Percentiles rank a stretch among this genome's conserved stretches.
Conservation (phyloP, 163 green algal species). For the Chloroidium sp. region DNA sequence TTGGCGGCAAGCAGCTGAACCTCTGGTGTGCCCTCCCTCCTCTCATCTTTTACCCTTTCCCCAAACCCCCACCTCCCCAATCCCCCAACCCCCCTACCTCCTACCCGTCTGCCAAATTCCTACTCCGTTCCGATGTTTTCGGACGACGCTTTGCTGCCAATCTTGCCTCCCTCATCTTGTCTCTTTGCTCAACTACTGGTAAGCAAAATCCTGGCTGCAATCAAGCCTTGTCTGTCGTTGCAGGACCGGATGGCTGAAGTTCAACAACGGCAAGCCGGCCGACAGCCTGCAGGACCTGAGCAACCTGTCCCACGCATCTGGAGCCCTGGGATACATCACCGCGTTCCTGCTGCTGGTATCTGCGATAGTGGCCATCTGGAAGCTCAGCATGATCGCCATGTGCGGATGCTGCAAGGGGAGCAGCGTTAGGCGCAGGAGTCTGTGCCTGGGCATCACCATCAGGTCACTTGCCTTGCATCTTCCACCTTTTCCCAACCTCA, state of each 20-base stretch:
- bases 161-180: too few species aligned
- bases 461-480: too few species aligned
- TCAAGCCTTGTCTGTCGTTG: not conserved
- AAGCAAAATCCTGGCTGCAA: too few species aligned
- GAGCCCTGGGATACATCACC: not conserved
- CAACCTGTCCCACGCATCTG: not conserved
- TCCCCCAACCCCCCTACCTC: too few species aligned
- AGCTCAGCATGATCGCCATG: not conserved
- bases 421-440: not conserved
- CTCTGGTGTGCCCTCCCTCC: not conserved
- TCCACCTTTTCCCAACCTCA: too few species aligned
- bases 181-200: too few species aligned
- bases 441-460: too few species aligned
- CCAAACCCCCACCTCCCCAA: too few species aligned
- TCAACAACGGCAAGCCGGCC: not conserved
- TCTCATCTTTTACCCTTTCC: too few species aligned
- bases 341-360: not conserved
- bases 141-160: too few species aligned
- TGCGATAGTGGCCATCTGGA: not conserved
- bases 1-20: not conserved
- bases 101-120: too few species aligned
- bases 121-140: too few species aligned
- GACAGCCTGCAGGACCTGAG: not conserved
- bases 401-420: not conserved
- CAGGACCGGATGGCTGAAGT: not conserved